Conservation (phyloP, 345 rosid species). For the Aquilaria sinensis region DNA sequence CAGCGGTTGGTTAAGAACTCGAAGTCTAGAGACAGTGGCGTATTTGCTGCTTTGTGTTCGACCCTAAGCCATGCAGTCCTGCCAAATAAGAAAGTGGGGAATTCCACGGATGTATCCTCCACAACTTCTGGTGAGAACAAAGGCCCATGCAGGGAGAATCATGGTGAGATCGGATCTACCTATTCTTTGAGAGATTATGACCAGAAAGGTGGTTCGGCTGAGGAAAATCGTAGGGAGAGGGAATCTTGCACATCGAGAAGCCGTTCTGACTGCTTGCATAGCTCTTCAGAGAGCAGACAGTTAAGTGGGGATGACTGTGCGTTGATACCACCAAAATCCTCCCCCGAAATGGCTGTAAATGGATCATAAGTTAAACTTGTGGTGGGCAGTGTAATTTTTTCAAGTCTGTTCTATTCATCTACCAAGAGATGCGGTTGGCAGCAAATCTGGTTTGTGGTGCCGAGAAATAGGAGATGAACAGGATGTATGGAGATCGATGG, state of each 20-base stretch:
- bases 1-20: constrained; percentile 50
- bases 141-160: constrained; percentile 1
- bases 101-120: constrained; percentile 20
- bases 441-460: constrained; percentile 8
- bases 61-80: constrained; percentile 82
- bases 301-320: constrained; percentile 58
- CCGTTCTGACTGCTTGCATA: constrained; percentile 47
- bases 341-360: constrained; percentile 90
- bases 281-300: constrained; percentile 42
- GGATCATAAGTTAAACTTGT: constrained; percentile 53
- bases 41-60: constrained; percentile 76
- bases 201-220: constrained; percentile 33
- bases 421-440: constrained; percentile 13
- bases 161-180: constrained; percentile 27
- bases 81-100: constrained; percentile 52
- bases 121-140: constrained; percentile 26
- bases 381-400: constrained; percentile 12
- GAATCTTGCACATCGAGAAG: constrained; percentile 40
- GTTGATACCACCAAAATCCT: constrained; percentile 61
- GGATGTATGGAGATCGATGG: constrained; percentile 6
- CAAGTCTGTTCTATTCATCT: constrained; percentile 12
- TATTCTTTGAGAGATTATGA: constrained; percentile 28
- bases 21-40: constrained; percentile 51
- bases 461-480: constrained; percentile 12
- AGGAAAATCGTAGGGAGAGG: constrained; percentile 43